Percentiles rank a stretch among this genome's conserved stretches.
Conservation (phyloP, 1,284 basidiomycete species). For the Malassezia cuniculi region DNA sequence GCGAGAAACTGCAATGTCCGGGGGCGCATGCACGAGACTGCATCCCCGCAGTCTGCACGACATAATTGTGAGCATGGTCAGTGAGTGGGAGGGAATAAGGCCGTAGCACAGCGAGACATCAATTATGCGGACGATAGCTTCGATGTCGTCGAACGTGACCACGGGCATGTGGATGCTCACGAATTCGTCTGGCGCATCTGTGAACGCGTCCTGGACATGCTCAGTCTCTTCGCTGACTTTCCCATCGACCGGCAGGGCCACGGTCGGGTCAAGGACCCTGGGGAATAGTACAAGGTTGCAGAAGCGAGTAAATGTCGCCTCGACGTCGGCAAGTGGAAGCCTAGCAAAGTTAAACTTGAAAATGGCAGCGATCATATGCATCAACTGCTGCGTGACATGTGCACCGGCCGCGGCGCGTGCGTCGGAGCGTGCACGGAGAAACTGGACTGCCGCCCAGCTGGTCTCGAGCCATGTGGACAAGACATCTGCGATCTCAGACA, state of each 20-base stretch:
- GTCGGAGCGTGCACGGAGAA: slow-evolving; percentile 13
- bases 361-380: slow-evolving; percentile 30
- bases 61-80: slow-evolving; percentile 24
- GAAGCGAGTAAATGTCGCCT: slow-evolving; percentile 27
- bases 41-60: slow-evolving; percentile 35
- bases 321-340: slow-evolving; percentile 25
- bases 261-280: too few relatives aligned
- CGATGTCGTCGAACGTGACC: slow-evolving; percentile 21
- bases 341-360: slow-evolving; percentile 39
- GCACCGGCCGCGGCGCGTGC: slow-evolving; percentile 1
- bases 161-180: not conserved
- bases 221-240: slow-evolving; percentile 12
- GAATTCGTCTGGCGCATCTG: not conserved
- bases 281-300: too few relatives aligned
- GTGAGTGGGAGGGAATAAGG: slow-evolving; percentile 28
- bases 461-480: slow-evolving; percentile 25
- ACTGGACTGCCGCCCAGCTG: slow-evolving; percentile 30
- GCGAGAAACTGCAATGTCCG: slow-evolving; percentile 9
- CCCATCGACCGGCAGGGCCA: slow-evolving; percentile 23
- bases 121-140: slow-evolving; percentile 25
- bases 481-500: slow-evolving; percentile 24
- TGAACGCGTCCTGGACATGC: slow-evolving; percentile 10
- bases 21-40: slow-evolving; percentile 15
- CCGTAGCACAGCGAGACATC: slow-evolving; percentile 36
- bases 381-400: slow-evolving; percentile 21